phyloP scores from a whole-genome alignment of 805 yeast species.

The Saturnispora kantuleensis region DNA sequence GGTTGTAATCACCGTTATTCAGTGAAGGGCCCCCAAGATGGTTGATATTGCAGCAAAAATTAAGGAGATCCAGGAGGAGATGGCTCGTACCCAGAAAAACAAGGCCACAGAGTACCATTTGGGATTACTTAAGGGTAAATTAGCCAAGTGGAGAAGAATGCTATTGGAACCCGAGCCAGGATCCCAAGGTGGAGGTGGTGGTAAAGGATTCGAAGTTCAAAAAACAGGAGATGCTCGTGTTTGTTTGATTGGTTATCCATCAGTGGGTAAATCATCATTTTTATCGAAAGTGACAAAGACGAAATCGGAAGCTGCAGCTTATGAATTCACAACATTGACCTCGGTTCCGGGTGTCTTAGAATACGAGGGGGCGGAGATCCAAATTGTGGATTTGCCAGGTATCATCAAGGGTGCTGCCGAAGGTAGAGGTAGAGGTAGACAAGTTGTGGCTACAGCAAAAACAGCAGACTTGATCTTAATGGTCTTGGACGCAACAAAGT shows the following conservation, averaged over 20 bases:
- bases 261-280: conserved; percentile 93
- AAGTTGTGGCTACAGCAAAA: conserved; percentile 91
- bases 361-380: conserved; percentile 94
- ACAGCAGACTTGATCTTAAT: conserved; percentile 88
- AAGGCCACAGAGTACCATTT: conserved; percentile 97
- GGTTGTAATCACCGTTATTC: background rate
- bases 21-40: conserved; percentile 14
- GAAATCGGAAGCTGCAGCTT: conserved; percentile 88
- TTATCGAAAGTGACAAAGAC: conserved; percentile 86
- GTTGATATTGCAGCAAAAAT: conserved; percentile 53
- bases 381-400: conserved; percentile 96
- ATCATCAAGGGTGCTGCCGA: conserved; percentile 93
- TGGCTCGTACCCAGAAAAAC: conserved; percentile 91
- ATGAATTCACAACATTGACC: conserved; percentile 92
- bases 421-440: conserved; percentile 96
- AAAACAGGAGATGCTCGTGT: conserved; percentile 96
- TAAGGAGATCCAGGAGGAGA: conserved; percentile 82
- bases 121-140: conserved; percentile 87
- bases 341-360: conserved; percentile 94
- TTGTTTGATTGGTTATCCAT: conserved; percentile 92
- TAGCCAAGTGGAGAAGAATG: conserved; percentile 88
- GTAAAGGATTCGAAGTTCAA: conserved; percentile 85
- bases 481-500: conserved; percentile 94
- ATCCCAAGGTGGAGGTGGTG: conserved; percentile 45
- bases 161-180: conserved; percentile 84